Evolutionary conservation across 2,329 filamentous ascomycete species (phyloP).

Genomic region (Colletotrichum gloeosporioides): DNA sequence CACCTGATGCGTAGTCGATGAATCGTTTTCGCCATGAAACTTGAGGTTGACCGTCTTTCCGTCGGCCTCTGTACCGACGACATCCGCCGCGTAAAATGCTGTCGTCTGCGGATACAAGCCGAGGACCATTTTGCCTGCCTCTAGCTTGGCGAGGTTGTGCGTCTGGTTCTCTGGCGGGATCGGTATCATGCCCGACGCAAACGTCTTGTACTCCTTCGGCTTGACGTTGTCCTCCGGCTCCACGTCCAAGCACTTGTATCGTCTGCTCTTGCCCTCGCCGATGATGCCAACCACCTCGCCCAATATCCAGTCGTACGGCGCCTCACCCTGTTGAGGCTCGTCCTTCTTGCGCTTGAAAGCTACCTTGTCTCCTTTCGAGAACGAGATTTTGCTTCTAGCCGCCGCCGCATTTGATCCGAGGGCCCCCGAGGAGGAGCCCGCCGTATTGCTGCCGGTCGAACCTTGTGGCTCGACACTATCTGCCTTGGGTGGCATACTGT

Average conservation of each 20-base stretch:
- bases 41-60: slow-evolving; percentile 65
- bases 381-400: slow-evolving; percentile 52
- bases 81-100: slow-evolving; percentile 84
- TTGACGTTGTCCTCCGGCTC: slow-evolving; percentile 75
- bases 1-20: slow-evolving; percentile 76
- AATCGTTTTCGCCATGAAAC: slow-evolving; percentile 81
- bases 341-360: slow-evolving; percentile 67
- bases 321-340: slow-evolving; percentile 46
- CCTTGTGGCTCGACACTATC: slow-evolving; percentile 62
- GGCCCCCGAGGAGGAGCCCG: slow-evolving; percentile 28
- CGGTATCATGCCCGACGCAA: slow-evolving; percentile 77
- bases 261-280: slow-evolving; percentile 77
- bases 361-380: slow-evolving; percentile 67
- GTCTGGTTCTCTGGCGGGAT: slow-evolving; percentile 64
- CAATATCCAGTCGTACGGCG: slow-evolving; percentile 70
- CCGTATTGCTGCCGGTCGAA: slow-evolving; percentile 39
- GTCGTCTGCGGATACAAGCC: slow-evolving; percentile 85
- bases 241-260: slow-evolving; percentile 81
- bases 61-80: slow-evolving; percentile 69
- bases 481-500: slow-evolving; percentile 60
- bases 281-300: slow-evolving; percentile 78
- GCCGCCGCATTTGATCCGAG: slow-evolving; percentile 19
- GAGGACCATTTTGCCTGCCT: slow-evolving; percentile 74
- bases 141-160: slow-evolving; percentile 62
- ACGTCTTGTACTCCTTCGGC: slow-evolving; percentile 72